Evolutionary conservation across 352 stramenopile species (phyloP).

Genomic region (Globisporangium alternatum): DNA sequence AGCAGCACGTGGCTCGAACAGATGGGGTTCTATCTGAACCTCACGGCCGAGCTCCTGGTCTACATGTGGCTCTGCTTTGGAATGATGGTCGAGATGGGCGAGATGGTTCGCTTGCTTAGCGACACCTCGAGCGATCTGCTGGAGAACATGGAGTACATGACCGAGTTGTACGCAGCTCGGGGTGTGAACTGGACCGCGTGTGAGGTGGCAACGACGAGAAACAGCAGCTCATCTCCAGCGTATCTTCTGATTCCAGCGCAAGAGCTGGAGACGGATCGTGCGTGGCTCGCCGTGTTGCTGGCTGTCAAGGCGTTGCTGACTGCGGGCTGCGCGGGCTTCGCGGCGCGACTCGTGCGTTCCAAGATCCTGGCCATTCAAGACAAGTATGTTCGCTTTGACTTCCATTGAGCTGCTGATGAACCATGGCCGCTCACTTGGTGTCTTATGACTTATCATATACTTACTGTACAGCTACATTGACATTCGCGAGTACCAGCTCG

Average conservation of each 20-base stretch:
- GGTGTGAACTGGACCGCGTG: constrained; percentile 28
- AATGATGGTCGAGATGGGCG: constrained; percentile 50
- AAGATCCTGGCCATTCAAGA: constrained; percentile 64
- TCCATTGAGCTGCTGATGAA: neutral
- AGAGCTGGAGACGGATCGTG: constrained; percentile 39
- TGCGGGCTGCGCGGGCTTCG: constrained; percentile 26
- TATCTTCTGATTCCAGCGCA: constrained; percentile 37
- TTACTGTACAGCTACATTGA: constrained; percentile 53
- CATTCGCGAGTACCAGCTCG: constrained; percentile 54
- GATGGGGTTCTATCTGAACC: constrained; percentile 53
- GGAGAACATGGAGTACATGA: constrained; percentile 30
- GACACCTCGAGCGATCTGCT: constrained; percentile 31
- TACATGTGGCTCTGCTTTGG: constrained; percentile 64
- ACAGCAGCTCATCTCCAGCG: constrained; percentile 11
- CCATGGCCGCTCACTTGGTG: neutral
- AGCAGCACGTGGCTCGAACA: constrained; percentile 66
- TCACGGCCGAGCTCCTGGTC: constrained; percentile 38
- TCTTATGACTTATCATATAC: neutral
- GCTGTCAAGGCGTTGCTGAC: constrained; percentile 38
- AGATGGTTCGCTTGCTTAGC: constrained; percentile 38
- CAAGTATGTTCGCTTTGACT: constrained; percentile 37
- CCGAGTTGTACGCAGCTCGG: constrained; percentile 27
- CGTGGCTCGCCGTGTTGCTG: constrained; percentile 44
- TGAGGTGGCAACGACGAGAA: constrained; percentile 4
- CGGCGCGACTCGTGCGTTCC: constrained; percentile 39